Conservation (phyloP, 257 asterid species). For the Fraxinus anomala region DNA sequence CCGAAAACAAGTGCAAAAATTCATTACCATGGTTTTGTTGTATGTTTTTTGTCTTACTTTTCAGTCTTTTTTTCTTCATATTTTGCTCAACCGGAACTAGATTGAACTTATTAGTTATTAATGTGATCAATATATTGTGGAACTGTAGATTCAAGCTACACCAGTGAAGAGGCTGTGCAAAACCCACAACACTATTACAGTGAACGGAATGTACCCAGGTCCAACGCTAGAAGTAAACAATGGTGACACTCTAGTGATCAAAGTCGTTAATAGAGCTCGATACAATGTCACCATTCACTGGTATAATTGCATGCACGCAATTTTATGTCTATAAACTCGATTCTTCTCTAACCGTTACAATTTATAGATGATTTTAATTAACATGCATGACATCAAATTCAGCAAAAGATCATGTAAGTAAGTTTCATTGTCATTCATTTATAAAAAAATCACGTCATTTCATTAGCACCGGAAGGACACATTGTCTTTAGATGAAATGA, state of each 20-base stretch:
- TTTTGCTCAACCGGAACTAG: background rate
- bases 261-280: conserved; percentile 47
- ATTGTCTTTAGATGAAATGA: too few relatives aligned
- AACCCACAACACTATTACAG: conserved; percentile 42
- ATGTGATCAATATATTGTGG: background rate
- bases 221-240: conserved; percentile 54
- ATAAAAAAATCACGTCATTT: too few relatives aligned
- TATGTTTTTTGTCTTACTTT: conserved; percentile 21
- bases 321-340: too few relatives aligned
- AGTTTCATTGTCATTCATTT: too few relatives aligned
- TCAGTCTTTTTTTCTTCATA: background rate
- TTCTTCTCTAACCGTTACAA: too few relatives aligned
- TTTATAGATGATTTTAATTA: too few relatives aligned
- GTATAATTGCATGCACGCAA: background rate
- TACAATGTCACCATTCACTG: conserved; percentile 59
- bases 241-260: conserved; percentile 48
- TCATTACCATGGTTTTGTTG: conserved; percentile 43
- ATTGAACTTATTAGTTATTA: background rate
- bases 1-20: conserved; percentile 34
- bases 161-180: conserved; percentile 57
- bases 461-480: too few relatives aligned
- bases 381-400: too few relatives aligned
- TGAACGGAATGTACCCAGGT: conserved; percentile 54
- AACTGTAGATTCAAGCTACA: conserved; percentile 45
- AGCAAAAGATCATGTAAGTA: too few relatives aligned